Base-by-base conservation (phyloP, 768 basidiomycete genomes). In the Termitomyces sp. region DNA sequence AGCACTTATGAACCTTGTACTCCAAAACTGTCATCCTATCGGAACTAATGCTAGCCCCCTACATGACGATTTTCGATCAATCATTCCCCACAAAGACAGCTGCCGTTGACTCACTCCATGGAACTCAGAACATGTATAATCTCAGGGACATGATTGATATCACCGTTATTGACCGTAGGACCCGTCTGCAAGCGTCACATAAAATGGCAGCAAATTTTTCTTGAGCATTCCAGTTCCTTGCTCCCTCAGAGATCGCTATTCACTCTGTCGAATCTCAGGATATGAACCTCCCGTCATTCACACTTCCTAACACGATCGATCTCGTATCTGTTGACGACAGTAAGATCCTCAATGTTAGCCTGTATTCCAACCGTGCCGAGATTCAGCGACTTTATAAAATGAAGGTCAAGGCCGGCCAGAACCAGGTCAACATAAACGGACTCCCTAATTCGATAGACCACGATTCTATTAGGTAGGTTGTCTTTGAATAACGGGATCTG, bases 361-460 rank as follows among this genome's bases (percentile, higher is more conserved):
- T 74, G 43, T 76, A 74, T 62, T 68, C 71, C 37, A 65, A 69
- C 14, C 69, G 67, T 22, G 73, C 74, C 24, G 73, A 76, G 46
- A 66, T 75, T 26, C 72, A 67, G 1, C 67, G 74, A 8, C 56
- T 66, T n/a, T 74, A 70, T 61, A 67, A 67, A 42, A 62, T 75
- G 44, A 46, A 51, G 16, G 66, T 74, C 32, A 63, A 69, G 34
- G 64, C 5, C 12, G 75, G 75, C 5, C 67, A 68, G 37, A 76
- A 72, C 55, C 66, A 71, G 29, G 64, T 75, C 39, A 63, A 59
- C 20, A 71, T 76, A 44, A 56, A 57, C 24, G 70, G 70, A 7
- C 59, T 76, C 29, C 74, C 73, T 0, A 65, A 64, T 53, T 62
- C 62, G 5, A 56, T 74, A 3, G 63, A 70, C 37, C 46, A 61